A percentile compares a stretch with the other conserved stretches of the same genome.
Evolutionary conservation across 768 basidiomycete genomes (phyloP).

Genomic region (Collybia mongolica): DNA sequence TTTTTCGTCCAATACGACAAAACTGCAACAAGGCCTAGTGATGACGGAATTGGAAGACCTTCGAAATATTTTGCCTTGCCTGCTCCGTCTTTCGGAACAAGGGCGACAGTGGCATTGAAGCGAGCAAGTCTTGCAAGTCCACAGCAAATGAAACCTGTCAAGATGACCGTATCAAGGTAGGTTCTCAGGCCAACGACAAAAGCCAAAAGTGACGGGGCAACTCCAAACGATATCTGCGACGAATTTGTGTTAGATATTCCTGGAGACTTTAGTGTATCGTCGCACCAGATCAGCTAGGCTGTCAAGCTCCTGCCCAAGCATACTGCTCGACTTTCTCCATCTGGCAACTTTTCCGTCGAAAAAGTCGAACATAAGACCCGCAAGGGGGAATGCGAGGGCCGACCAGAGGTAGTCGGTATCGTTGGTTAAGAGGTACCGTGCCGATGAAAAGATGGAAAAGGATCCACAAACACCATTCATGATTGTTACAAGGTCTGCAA

Average conservation of each 20-base stretch:
- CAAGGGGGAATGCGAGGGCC: slow-evolving; percentile 86
- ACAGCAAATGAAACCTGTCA: slow-evolving; percentile 92
- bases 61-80: slow-evolving; percentile 97
- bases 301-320: slow-evolving; percentile 97
- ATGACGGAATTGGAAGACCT: slow-evolving; percentile 94
- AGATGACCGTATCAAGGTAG: slow-evolving; percentile 82
- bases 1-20: slow-evolving; percentile 81
- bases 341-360: slow-evolving; percentile 97
- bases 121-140: slow-evolving; percentile 95
- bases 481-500: slow-evolving; percentile 97
- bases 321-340: slow-evolving; percentile 93
- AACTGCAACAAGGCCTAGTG: slow-evolving; percentile 73
- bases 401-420: slow-evolving; percentile 81
- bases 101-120: slow-evolving; percentile 97
- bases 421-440: slow-evolving; percentile 79
- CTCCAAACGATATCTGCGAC: slow-evolving; percentile 91
- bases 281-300: slow-evolving; percentile 92
- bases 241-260: slow-evolving; percentile 8
- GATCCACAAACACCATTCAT: slow-evolving; percentile 99
- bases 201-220: slow-evolving; percentile 91
- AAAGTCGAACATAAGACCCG: slow-evolving; percentile 97
- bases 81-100: slow-evolving; percentile 80
- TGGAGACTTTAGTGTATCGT: slow-evolving; percentile 10
- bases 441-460: slow-evolving; percentile 92
- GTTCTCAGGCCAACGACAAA: slow-evolving; percentile 91